Conservation (phyloP, 2,329 filamentous ascomycete species). For the Hirsutella thompsonii region DNA sequence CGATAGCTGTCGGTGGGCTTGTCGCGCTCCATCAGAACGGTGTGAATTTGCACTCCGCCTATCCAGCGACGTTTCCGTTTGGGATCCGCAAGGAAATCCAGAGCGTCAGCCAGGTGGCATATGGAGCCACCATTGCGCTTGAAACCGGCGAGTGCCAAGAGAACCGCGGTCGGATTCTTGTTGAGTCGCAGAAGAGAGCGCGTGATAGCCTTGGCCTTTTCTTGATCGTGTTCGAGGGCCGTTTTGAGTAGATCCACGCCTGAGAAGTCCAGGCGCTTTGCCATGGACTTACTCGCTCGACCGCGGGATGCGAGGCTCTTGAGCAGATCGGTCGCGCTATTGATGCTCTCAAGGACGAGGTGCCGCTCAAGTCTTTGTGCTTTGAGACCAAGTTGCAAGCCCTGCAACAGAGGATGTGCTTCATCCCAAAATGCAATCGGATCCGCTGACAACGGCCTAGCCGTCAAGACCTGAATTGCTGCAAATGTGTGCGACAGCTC, state of each 20-base stretch:
- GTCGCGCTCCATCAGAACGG: conserved; percentile 5
- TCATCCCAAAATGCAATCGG: conserved; percentile 2
- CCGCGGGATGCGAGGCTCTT: conserved; percentile 7
- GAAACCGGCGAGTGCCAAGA: conserved; percentile 4
- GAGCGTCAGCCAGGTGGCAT: conserved; percentile 3
- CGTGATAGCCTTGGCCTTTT: conserved; percentile 8
- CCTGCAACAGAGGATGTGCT: conserved; percentile 4
- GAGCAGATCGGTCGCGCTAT: conserved; percentile 8
- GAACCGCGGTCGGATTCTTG: conserved; percentile 9
- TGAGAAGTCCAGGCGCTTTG: conserved; percentile 6
- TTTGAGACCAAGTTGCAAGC: neutral
- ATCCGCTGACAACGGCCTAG: no score
- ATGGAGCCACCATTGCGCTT: conserved; percentile 3
- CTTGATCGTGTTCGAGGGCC: conserved; percentile 7
- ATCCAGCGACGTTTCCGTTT: conserved; percentile 4
- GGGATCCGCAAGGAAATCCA: conserved; percentile 6
- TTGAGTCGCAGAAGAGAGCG: conserved; percentile 10
- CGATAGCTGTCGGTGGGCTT: conserved; percentile 2
- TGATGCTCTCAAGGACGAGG: conserved; percentile 1
- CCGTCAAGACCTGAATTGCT: no score
- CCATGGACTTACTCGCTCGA: conserved; percentile 4
- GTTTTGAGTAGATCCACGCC: conserved; percentile 13
- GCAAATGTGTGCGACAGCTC: no score
- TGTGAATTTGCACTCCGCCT: conserved; percentile 6
- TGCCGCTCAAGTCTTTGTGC: no score